phyloP scores from a whole-genome alignment of 1,284 basidiomycete species.

The Earliella scabrosa region DNA sequence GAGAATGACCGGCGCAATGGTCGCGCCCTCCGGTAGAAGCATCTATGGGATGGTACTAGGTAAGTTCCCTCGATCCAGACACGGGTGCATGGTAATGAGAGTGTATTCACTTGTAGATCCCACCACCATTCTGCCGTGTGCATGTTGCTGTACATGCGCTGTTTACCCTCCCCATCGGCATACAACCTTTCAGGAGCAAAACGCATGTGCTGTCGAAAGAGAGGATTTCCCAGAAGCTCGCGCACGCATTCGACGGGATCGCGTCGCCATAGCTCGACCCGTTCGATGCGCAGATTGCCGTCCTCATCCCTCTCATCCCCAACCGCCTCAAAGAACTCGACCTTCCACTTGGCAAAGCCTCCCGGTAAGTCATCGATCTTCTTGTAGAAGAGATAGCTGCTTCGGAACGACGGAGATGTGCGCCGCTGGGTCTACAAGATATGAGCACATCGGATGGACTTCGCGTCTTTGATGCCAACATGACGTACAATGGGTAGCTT shows the following conservation, averaged over 20 bases:
- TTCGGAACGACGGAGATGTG: slow-evolving; percentile 24
- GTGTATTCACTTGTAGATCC: slow-evolving; percentile 38
- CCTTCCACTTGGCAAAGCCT: slow-evolving; percentile 26
- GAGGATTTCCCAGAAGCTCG: slow-evolving; percentile 39
- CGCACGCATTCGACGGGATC: slow-evolving; percentile 37
- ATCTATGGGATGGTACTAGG: not conserved
- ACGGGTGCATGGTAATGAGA: not conserved
- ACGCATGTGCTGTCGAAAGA: slow-evolving; percentile 31
- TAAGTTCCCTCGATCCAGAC: not conserved
- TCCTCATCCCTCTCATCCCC: slow-evolving; percentile 32
- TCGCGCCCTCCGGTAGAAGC: not conserved
- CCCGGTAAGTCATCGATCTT: slow-evolving; percentile 35
- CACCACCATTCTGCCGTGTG: slow-evolving; percentile 50
- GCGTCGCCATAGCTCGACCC: slow-evolving; percentile 31
- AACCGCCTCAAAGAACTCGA: slow-evolving; percentile 26
- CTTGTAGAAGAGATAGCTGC: slow-evolving; percentile 31
- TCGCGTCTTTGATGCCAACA: not conserved
- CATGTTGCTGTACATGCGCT: slow-evolving; percentile 40
- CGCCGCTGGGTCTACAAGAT: slow-evolving; percentile 15
- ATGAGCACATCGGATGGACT: not conserved
- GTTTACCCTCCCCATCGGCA: slow-evolving; percentile 24
- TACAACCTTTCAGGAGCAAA: slow-evolving; percentile 40
- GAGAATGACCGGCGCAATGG: slow-evolving; percentile 21
- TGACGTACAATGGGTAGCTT: slow-evolving; percentile 35
- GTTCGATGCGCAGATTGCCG: slow-evolving; percentile 20